Base-by-base conservation (phyloP, 345 rosid genomes). In the Salix udensis region DNA sequence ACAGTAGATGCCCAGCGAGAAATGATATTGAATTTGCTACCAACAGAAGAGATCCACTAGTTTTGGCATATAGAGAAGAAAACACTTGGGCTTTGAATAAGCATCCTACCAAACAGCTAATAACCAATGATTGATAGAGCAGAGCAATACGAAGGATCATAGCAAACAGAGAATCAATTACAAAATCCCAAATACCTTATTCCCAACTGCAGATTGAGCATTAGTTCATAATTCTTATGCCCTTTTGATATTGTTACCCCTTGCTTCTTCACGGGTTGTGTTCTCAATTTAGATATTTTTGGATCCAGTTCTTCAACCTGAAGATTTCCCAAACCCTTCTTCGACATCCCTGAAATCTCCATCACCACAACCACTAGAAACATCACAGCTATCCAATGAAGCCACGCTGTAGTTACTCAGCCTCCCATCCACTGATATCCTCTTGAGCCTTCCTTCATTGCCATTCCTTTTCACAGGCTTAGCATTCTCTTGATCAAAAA, bases 181-280 rank as follows among this genome's bases (percentile, higher is more conserved):
- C 52, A 28, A 71, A 65, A 76, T 7, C 24, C 24, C 31, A 53
- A 46, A 2, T 85, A 94, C 99, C 99, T 93, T 83, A 96, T 94
- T 72, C 99, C 99, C 23, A 94, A 77, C 87, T 96, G 99, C 82
- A 96, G 88, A 82, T 96, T 94, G 68, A 96, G 98, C 99, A 96
- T 96, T 74, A 96, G 97, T 11, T 96, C 98, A 75, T 92, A 96
- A 74, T 96, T 96, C 84, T 91, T 92, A 71, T 96, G 99, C 31
- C 98, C 99, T 86, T 91, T 96, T 5, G 92, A 84, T 72, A 96
- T 94, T 2, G 95, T 94, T 74, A 78, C 88, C 36, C 99, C 99
- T 80, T 94, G 95, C 84, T 78, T 90, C 89, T 87, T 94, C 36
- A 83, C 79, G n/a, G 91, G 92, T 65, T 84, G 90, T 77, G 86